phyloP scores from a whole-genome alignment of 2,329 filamentous ascomycete genomes.

The Microcyclospora pomicola region DNA sequence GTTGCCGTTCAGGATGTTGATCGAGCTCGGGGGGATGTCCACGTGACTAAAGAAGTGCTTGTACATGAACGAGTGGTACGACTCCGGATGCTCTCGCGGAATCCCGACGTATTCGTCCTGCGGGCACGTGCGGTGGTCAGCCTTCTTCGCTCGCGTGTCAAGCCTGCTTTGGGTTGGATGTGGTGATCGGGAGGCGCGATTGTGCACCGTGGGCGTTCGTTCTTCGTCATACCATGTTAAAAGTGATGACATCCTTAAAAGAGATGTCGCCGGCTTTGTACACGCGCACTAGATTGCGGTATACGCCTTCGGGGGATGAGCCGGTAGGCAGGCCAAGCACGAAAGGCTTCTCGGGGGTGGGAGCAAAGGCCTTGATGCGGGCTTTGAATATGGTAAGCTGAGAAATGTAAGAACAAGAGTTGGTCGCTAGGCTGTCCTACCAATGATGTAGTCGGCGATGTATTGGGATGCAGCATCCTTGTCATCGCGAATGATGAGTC shows the following conservation, averaged over 20 bases:
- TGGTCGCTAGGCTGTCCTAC: constrained; percentile 25
- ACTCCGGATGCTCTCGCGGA: constrained; percentile 68
- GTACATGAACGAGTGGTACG: constrained; percentile 90
- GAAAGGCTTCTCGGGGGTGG: constrained; percentile 59
- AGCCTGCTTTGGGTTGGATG: background rate
- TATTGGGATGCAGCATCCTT: constrained; percentile 55
- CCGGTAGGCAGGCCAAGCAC: constrained; percentile 74
- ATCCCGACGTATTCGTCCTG: constrained; percentile 79
- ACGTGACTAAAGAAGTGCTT: constrained; percentile 80
- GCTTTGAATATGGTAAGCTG: constrained; percentile 29
- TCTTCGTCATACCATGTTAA: constrained; percentile 56
- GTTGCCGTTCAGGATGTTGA: constrained; percentile 75
- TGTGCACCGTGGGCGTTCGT: background rate
- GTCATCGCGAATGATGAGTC: constrained; percentile 70
- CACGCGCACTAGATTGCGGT: constrained; percentile 58
- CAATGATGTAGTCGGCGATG: constrained; percentile 69
- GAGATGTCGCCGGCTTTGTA: constrained; percentile 64
- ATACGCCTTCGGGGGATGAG: constrained; percentile 65
- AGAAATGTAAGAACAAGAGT: background rate
- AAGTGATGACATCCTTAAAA: constrained; percentile 78
- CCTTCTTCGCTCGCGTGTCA: background rate
- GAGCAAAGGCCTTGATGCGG: constrained; percentile 64
- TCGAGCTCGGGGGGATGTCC: constrained; percentile 67
- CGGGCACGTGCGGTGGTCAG: constrained; percentile 2
- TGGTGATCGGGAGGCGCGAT: background rate